Base-by-base conservation (phyloP, 345 rosid species). In the Raphanus sativus region DNA sequence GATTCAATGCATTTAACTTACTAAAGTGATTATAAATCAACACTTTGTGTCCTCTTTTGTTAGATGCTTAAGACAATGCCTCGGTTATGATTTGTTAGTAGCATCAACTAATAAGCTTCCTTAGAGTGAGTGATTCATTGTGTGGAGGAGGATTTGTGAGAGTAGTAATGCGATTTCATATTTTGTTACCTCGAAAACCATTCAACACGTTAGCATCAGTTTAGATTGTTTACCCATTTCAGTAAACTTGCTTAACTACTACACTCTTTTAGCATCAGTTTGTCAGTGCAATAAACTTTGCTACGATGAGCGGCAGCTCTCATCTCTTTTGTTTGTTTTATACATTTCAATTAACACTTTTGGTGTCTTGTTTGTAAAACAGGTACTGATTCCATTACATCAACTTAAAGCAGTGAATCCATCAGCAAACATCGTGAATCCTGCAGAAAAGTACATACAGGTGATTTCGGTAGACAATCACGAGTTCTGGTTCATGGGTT, bases 401-500 rank as follows among this genome's bases (percentile, higher is more conserved):
- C 88, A 87, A 64, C 91, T 89, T 21, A 81, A 86, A 86, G 87
- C 84, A 0, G 82, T 87, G 17, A 86, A 87, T 79, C 93, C 91
- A 77, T 89, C 94, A 32, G 48, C 86, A n/a, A 89, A 90, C 83
- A 83, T 79, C 62, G 81, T 68, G 63, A 85, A 87, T 77, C 72
- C 86, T 5, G 73, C 91, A 8, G 89, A 89, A 50, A 89, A 86
- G 70, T 89, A 89, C 79, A 77, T 87, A 55, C 94, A 87, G 82
- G 85, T 86, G 45, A 81, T 82, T 29, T 86, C 91, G 0, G 81
- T 87, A 28, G 89, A 87, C 71, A 83, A 80, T 62, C 90, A 84
- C 65, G 89, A 88, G 73, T 90, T 90, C 69, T 90, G 89, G 91
- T 86, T 88, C 85, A 86, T 88, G 91, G 90, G 91, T 16, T 87